phyloP scores from a whole-genome alignment of 106 monocot species.

The Platanthera guangdongensis region DNA sequence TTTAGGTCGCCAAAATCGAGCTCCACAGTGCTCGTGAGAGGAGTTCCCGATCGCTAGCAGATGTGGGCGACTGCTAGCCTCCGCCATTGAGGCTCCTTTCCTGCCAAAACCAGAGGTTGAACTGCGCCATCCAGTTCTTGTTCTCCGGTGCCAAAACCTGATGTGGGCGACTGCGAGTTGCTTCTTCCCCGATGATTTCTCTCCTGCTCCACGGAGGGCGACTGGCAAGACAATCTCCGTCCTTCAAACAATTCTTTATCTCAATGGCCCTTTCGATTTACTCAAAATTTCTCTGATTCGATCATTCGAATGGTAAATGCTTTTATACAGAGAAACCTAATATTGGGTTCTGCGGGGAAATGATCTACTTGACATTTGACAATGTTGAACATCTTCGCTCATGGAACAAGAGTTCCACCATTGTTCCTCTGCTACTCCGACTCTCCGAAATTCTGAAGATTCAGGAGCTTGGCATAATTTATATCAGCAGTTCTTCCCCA shows the following conservation, averaged over 20 bases:
- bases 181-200: conserved; percentile 43
- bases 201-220: conserved; percentile 56
- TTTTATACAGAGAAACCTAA: conserved; percentile 4
- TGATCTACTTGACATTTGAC: conserved; percentile 77
- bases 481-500: conserved; percentile 55
- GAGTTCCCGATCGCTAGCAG: too few relatives aligned
- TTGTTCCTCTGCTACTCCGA: conserved; percentile 53
- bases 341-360: conserved; percentile 20
- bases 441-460: conserved; percentile 43
- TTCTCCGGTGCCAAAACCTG: too few relatives aligned
- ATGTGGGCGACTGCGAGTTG: too few relatives aligned
- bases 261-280: conserved; percentile 47
- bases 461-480: conserved; percentile 56
- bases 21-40: too few relatives aligned
- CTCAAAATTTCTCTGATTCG: conserved; percentile 35
- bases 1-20: too few relatives aligned
- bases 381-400: conserved; percentile 55
- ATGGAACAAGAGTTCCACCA: conserved; percentile 47
- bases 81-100: too few relatives aligned
- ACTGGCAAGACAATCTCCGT: conserved; percentile 67
- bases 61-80: too few relatives aligned
- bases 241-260: conserved; percentile 48
- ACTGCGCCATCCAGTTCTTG: too few relatives aligned
- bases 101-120: too few relatives aligned
- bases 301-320: conserved; percentile 10